phyloP scores from a whole-genome alignment of 2,329 filamentous ascomycete genomes.

The Trichoderma hamatum region DNA sequence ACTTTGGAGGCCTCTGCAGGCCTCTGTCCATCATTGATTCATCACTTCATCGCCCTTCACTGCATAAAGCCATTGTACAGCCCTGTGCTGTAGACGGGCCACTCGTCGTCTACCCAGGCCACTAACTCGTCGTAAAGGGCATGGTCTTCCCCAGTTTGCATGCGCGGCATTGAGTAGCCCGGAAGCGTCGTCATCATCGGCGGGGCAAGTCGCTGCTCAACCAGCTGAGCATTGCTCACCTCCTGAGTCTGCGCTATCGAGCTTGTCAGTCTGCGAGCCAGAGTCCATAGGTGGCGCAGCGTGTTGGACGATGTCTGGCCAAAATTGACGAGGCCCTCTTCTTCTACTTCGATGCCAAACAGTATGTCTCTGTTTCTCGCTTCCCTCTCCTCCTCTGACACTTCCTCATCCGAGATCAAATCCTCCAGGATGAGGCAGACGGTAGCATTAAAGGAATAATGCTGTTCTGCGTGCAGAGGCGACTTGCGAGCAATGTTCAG shows the following conservation, averaged over 20 bases:
- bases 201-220: slow-evolving; percentile 31
- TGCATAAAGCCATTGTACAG: slow-evolving; percentile 26
- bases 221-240: slow-evolving; percentile 27
- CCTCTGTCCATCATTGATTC: not conserved
- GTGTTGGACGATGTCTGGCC: slow-evolving; percentile 40
- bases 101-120: slow-evolving; percentile 45
- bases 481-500: slow-evolving; percentile 42
- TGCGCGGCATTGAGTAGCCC: slow-evolving; percentile 33
- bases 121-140: slow-evolving; percentile 43
- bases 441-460: slow-evolving; percentile 55
- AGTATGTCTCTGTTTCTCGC: slow-evolving; percentile 39
- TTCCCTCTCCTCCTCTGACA: slow-evolving; percentile 32
- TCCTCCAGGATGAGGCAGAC: slow-evolving; percentile 52
- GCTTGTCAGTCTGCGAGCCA: slow-evolving; percentile 42
- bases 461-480: slow-evolving; percentile 49
- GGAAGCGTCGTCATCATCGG: slow-evolving; percentile 35
- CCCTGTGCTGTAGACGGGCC: slow-evolving; percentile 38
- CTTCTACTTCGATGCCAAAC: slow-evolving; percentile 48
- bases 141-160: slow-evolving; percentile 38
- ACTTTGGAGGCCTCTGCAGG: too few relatives aligned
- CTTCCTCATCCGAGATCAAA: slow-evolving; percentile 41
- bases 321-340: slow-evolving; percentile 41
- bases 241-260: slow-evolving; percentile 29
- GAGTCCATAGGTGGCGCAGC: slow-evolving; percentile 42
- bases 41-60: not conserved